Conservation (phyloP, 345 rosid genomes). For the Pugionium cornutum region DNA sequence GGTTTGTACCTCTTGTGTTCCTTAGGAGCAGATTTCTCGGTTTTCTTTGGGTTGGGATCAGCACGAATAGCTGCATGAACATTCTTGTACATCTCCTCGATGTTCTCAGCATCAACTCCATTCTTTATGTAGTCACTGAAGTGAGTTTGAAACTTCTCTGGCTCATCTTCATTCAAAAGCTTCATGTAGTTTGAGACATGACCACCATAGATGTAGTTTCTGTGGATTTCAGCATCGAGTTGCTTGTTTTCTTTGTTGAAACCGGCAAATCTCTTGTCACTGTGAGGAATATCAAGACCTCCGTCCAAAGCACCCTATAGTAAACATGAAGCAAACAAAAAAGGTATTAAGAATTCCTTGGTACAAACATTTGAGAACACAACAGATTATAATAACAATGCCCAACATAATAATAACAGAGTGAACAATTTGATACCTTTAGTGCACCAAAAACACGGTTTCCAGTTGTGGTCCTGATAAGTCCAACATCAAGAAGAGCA, state of each 20-base stretch:
- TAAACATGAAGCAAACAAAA: too few species aligned
- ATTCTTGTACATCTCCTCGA: too few species aligned
- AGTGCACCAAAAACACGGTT: constrained; percentile 10
- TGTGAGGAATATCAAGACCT: constrained; percentile 86
- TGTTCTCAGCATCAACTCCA: constrained; percentile 43
- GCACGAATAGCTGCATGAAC: too few species aligned
- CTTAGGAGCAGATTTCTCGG: too few species aligned
- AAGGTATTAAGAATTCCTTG: too few species aligned
- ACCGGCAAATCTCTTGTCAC: constrained; percentile 70
- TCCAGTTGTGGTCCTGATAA: too few species aligned
- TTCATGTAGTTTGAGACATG: constrained; percentile 75
- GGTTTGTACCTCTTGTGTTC: too few species aligned
- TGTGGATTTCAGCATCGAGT: constrained; percentile 73
- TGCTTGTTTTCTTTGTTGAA: constrained; percentile 33
- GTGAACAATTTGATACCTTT: constrained; percentile 2
- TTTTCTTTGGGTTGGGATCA: too few species aligned
- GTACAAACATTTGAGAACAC: too few species aligned
- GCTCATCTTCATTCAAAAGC: constrained; percentile 59
- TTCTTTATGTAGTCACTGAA: constrained; percentile 59
- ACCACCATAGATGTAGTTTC: constrained; percentile 73
- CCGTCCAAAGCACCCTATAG: constrained; percentile 74
- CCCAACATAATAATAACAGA: too few species aligned
- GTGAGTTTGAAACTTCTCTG: constrained; percentile 70
- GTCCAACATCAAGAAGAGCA: constrained; percentile 28
- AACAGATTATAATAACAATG: too few species aligned